Base-by-base conservation (phyloP, 2,329 filamentous ascomycete species). In the Dendrostoma leiphaemia region DNA sequence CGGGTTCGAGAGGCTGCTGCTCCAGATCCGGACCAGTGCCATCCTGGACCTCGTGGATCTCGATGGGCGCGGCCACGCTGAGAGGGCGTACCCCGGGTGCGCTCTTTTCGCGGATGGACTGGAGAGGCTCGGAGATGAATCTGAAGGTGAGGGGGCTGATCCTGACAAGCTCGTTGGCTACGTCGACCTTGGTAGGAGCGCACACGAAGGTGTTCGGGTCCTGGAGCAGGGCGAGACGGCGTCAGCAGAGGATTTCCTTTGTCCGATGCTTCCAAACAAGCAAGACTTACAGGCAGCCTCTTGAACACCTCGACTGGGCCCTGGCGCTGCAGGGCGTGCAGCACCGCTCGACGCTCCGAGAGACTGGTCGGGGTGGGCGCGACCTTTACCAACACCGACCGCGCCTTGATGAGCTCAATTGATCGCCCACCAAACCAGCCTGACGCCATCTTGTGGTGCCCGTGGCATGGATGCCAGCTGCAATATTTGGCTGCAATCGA, bases 261-360 rank as follows among this genome's bases (percentile, higher is more conserved):
- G n/a, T n/a, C n/a, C n/a, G n/a, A n/a, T n/a, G n/a, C n/a, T n/a
- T n/a, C 8, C 13, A 28, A 29, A 44, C 34, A 13, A 23, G 43
- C 28, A 24, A 29, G 8, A 31, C 67, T 46, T 61, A 74, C 74
- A 43, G 72, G 66, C 32, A 77, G 66, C 64, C 71, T 74, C 67
- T 75, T 79, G 65, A 84, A 84, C 32, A 77, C 69, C 37, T 83
- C 77, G 41, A 83, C 72, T 2, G 70, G 66, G 52, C 76, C 77
- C 60, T 77, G 69, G 51, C 72, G 70, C 65, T 81, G 74, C 21
- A 84, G 68, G 26, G 76, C 71, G 40, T 76, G 75, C 31, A 84
- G 68, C 19, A 84, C 71, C 7, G 80, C 79, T 23, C 80, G 78
- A 6, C 81, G 77, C 66, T 84, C 80, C 28, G 74, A 71, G 59